Percentiles rank a stretch among this genome's conserved stretches.
Evolutionary conservation across 176 grass and related monocot genomes (phyloP).

Genomic region (Rhynchospora pubera): DNA sequence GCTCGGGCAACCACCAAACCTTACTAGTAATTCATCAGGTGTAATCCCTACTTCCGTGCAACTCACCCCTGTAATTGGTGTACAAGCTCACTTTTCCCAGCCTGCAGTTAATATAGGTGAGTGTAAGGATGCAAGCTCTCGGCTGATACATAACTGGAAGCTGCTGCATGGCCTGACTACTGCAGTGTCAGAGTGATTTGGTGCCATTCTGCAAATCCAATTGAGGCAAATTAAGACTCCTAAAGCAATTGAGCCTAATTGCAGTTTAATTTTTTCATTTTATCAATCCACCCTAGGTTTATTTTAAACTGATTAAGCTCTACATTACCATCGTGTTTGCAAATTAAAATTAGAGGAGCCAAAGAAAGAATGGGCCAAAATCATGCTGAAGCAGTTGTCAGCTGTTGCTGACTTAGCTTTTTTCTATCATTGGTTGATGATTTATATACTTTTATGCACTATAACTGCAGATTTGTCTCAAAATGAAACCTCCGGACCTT

Average conservation of each 20-base stretch:
- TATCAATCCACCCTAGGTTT: neutral
- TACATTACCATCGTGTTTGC: neutral
- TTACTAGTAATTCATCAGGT: conserved; percentile 38
- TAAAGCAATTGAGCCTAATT: neutral
- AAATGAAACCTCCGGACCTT: conserved; percentile 38
- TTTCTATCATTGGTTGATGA: conserved; percentile 1
- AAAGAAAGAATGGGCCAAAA: neutral
- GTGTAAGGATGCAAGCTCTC: conserved; percentile 17
- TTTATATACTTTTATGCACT: conserved; percentile 19
- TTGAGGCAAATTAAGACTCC: neutral
- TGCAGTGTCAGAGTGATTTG: neutral
- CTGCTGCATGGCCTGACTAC: neutral
- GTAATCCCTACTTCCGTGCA: conserved; percentile 12
- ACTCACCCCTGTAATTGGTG: conserved; percentile 23
- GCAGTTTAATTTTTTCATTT: neutral
- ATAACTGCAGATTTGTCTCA: conserved; percentile 45
- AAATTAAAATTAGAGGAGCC: neutral
- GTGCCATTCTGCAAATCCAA: neutral
- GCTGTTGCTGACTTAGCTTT: neutral
- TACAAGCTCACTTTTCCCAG: conserved; percentile 35
- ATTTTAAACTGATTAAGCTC: neutral
- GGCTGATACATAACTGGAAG: neutral
- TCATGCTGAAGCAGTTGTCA: neutral
- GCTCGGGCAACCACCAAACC: conserved; percentile 63
- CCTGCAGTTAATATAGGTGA: conserved; percentile 38